Conservation (phyloP, 2,329 filamentous ascomycete species). For the Talaromyces piceae region DNA sequence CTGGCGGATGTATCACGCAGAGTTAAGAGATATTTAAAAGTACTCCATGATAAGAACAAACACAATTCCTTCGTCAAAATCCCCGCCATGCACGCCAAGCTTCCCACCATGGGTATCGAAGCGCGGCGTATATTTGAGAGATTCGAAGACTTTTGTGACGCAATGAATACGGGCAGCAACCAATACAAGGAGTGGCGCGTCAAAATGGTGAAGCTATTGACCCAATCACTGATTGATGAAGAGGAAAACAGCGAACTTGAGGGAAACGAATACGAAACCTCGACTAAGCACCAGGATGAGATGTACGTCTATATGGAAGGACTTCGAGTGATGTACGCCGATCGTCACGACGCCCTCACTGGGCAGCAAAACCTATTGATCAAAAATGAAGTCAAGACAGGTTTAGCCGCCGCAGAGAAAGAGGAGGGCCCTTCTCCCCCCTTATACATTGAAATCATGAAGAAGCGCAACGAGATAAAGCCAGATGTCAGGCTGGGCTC, state of each 20-base stretch:
- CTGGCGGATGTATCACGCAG: slow-evolving; percentile 53
- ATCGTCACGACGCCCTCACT: slow-evolving; percentile 68
- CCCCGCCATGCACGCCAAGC: slow-evolving; percentile 49
- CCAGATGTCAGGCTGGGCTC: slow-evolving; percentile 50
- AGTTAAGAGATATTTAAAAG: slow-evolving; percentile 57
- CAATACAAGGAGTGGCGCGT: slow-evolving; percentile 69
- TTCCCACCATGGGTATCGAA: slow-evolving; percentile 62
- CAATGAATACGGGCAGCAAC: slow-evolving; percentile 65
- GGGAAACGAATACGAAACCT: slow-evolving; percentile 84
- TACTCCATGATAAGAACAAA: slow-evolving; percentile 48
- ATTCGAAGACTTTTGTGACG: slow-evolving; percentile 56
- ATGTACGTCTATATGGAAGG: slow-evolving; percentile 79
- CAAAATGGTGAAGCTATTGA: slow-evolving; percentile 62
- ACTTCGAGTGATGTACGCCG: slow-evolving; percentile 66
- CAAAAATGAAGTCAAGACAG: slow-evolving; percentile 61
- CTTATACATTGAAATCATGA: slow-evolving; percentile 46
- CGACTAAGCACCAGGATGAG: slow-evolving; percentile 80
- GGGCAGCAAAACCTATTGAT: slow-evolving; percentile 71
- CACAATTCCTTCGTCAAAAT: slow-evolving; percentile 55
- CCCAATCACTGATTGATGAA: slow-evolving; percentile 73
- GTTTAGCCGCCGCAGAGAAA: slow-evolving; percentile 53
- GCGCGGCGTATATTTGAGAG: slow-evolving; percentile 58
- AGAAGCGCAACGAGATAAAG: slow-evolving; percentile 38
- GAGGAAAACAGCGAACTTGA: slow-evolving; percentile 68
- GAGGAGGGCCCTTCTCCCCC: slow-evolving; percentile 66